Base-by-base conservation (phyloP, 192 early-diverging fungal genomes). In the Lobosporangium transversale region DNA sequence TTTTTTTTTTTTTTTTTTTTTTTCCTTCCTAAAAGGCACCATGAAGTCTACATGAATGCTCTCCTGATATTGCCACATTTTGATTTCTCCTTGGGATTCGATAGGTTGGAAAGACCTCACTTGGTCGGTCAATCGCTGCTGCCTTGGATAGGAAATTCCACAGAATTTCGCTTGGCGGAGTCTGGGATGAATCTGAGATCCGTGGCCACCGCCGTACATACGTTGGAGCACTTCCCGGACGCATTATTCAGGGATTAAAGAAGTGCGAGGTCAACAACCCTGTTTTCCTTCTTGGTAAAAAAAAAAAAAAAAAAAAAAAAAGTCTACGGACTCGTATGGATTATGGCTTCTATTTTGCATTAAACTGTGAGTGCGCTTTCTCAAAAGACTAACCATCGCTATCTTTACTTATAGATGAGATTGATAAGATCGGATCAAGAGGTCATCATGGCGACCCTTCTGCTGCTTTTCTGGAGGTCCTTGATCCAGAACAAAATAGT, bases 101-200 rank as follows among this genome's bases (percentile, higher is more conserved):
- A 12, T 80, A 83, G 37, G 92, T 94, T 6, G 94, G 94, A 12
- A 96, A 96, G 79, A 96, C 94, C 1, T 90, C 88, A 45, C 69
- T 96, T 3, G 94, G 93, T 21, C 88, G 89, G 65, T 91, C 89
- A 2, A 92, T 96, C 62, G 94, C 93, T 0, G 81, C 71, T 26
- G 88, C 94, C 1, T 76, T 96, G 53, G 85, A 86, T 3, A 81
- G 94, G 9, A 86, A 92, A 62, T 96, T 96, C 74, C 87, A 94
- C 69, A 85, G 94, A 21, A 90, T 96, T 21, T 87, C 90, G 0
- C 71, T 96, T 10, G 94, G 94, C 17, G 94, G 94, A 29, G 88
- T 96, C 1, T 81, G 91, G 43, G 94, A 96, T 74, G 94, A 93
- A 78, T 92, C 94, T 14, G 94, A 96, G 66, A 94, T 96, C 54